These are phyloP conservation scores for Ophiostoma ulmi DNA, from an alignment of 2,329 filamentous ascomycete genomes.

Conservation along the genomic window DNA sequence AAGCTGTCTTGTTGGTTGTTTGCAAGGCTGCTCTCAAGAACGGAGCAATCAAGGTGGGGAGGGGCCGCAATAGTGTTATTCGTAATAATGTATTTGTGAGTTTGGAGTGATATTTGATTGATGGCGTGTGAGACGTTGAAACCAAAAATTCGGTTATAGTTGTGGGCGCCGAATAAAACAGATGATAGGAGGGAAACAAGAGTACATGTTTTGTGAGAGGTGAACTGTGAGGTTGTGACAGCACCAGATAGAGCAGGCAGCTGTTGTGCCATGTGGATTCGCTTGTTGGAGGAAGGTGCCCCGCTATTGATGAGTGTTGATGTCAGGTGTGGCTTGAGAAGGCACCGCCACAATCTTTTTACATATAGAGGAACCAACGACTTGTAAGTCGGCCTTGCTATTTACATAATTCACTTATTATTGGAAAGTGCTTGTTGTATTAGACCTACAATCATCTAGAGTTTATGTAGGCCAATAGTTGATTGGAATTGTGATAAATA, in stretches of 20 bases:
- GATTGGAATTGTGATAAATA: too few species aligned
- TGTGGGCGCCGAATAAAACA: background rate
- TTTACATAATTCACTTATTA: background rate
- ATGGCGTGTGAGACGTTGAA: background rate
- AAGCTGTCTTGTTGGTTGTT: background rate
- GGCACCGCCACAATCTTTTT: constrained; percentile 5
- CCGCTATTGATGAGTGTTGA: constrained; percentile 14
- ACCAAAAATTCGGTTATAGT: background rate
- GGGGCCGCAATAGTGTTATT: background rate
- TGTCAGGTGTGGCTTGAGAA: constrained; percentile 11
- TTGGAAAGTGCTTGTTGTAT: background rate
- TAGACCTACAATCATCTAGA: background rate
- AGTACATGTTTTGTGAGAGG: background rate
- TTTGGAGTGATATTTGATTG: background rate
- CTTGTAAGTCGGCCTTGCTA: background rate
- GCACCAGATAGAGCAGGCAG: background rate
- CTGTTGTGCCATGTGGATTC: background rate
- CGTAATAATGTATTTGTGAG: background rate
- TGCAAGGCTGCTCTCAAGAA: background rate
- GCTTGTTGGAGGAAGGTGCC: constrained; percentile 14
- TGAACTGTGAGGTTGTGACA: background rate
- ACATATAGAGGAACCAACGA: background rate
- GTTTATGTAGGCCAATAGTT: too few species aligned
- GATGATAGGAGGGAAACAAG: background rate
- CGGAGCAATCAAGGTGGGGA: constrained; percentile 4